Evolutionary conservation across 2,329 filamentous ascomycete species (phyloP).

Genomic region (Xylariaceae sp.): DNA sequence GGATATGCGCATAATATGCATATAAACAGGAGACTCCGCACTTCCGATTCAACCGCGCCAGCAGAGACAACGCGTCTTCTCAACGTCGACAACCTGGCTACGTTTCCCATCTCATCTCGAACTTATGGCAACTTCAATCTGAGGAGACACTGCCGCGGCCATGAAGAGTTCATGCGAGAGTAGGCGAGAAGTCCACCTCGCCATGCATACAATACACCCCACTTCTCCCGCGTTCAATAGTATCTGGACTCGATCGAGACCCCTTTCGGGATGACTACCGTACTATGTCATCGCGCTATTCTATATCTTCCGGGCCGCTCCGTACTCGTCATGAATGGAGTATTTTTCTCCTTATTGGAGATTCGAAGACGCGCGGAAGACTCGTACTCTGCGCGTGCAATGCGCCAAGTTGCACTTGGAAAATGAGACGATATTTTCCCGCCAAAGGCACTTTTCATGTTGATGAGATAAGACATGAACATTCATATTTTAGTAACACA

Average conservation of each 20-base stretch:
- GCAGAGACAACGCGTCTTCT: too few relatives aligned
- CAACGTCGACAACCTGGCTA: neutral
- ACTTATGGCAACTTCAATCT: neutral
- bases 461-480: too few relatives aligned
- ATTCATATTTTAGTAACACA: too few relatives aligned
- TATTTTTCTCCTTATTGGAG: neutral
- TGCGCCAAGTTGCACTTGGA: neutral
- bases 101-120: neutral
- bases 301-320: neutral
- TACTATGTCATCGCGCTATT: neutral
- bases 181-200: neutral
- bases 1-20: neutral
- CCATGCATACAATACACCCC: neutral
- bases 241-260: neutral
- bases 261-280: neutral
- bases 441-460: too few relatives aligned
- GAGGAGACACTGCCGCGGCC: neutral
- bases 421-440: too few relatives aligned
- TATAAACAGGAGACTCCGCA: neutral
- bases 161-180: neutral
- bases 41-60: neutral
- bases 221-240: neutral
- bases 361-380: neutral
- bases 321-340: neutral
- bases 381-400: too few relatives aligned